Evolutionary conservation across 2,329 filamentous ascomycete species (phyloP).

Genomic region (Exophiala bonariae): DNA sequence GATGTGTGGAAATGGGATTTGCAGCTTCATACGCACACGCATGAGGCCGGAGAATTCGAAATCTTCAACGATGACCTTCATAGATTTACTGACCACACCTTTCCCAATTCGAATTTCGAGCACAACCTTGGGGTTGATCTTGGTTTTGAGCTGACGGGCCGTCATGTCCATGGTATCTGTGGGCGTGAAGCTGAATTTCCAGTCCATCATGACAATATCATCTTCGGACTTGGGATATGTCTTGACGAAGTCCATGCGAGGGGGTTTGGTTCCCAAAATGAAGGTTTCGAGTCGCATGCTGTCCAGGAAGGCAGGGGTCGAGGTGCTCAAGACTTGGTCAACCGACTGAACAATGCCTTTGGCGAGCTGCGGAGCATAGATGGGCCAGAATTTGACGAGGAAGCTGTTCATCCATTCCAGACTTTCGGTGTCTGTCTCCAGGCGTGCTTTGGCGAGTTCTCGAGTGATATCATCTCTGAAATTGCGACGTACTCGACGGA

Average conservation of each 20-base stretch:
- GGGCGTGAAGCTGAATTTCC: conserved; percentile 99
- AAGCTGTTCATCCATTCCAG: conserved; percentile 99
- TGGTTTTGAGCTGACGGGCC: conserved; percentile 83
- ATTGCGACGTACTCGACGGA: conserved; percentile 89
- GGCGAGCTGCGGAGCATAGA: conserved; percentile 91
- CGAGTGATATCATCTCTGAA: conserved; percentile 92
- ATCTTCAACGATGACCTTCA: conserved; percentile 97
- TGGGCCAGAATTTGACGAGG: conserved; percentile 98
- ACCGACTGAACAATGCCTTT: conserved; percentile 91
- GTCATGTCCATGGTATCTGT: conserved; percentile 94
- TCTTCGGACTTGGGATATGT: conserved; percentile 95
- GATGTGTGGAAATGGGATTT: conserved; percentile 92
- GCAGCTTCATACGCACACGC: conserved; percentile 96
- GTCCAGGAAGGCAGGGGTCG: conserved; percentile 89
- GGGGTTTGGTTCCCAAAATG: conserved; percentile 90
- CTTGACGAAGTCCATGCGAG: conserved; percentile 95
- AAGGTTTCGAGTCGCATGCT: conserved; percentile 93
- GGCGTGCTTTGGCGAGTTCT: conserved; percentile 79
- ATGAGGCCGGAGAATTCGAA: conserved; percentile 95
- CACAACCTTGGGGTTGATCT: conserved; percentile 95
- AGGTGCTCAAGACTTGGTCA: conserved; percentile 90
- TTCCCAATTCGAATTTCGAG: conserved; percentile 94
- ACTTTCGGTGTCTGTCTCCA: conserved; percentile 89
- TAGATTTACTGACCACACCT: conserved; percentile 92
- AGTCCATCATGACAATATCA: conserved; percentile 97